A percentile compares a stretch with the other conserved stretches of the same genome.
Evolutionary conservation across 2,329 filamentous ascomycete genomes (phyloP).

Genomic region (Ascochyta pisi): DNA sequence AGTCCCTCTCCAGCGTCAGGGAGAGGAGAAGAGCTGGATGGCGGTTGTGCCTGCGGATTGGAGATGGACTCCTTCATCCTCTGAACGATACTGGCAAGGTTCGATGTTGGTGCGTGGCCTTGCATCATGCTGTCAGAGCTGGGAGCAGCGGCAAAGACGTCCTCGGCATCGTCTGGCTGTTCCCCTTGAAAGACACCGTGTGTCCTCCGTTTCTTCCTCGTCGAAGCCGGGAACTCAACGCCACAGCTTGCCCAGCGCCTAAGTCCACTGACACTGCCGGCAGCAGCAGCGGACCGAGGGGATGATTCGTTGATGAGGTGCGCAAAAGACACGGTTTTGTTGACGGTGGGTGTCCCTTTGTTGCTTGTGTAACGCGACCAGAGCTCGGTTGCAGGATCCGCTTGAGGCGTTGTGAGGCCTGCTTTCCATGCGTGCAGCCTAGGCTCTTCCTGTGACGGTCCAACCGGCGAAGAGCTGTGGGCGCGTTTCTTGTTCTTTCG

Average conservation of each 20-base stretch:
- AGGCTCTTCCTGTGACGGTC: conserved; percentile 49
- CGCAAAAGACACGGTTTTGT: conserved; percentile 51
- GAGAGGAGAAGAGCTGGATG: conserved; percentile 57
- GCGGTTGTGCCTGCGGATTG: conserved; percentile 39
- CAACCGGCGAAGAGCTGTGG: conserved; percentile 55
- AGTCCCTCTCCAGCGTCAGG: conserved; percentile 43
- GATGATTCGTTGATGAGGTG: conserved; percentile 56
- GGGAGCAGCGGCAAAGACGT: conserved; percentile 38
- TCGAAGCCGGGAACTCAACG: conserved; percentile 55
- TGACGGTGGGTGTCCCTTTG: conserved; percentile 46
- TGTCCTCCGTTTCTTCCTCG: conserved; percentile 51
- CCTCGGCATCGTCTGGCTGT: conserved; percentile 28
- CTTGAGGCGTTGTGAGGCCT: conserved; percentile 52
- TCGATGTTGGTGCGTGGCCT: conserved; percentile 34
- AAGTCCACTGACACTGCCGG: conserved; percentile 55
- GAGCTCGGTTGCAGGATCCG: conserved; percentile 56
- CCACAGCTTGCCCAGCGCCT: conserved; percentile 60
- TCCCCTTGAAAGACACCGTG: conserved; percentile 43
- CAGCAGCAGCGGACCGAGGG: conserved; percentile 53
- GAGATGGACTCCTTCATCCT: conserved; percentile 55
- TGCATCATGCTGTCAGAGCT: conserved; percentile 43
- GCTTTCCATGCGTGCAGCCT: conserved; percentile 33
- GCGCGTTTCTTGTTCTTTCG: conserved; percentile 55
- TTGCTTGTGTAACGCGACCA: conserved; percentile 55
- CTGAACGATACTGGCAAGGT: conserved; percentile 48